Evolutionary conservation across 2,329 filamentous ascomycete species (phyloP).

Genomic region (Periconia sp.): DNA sequence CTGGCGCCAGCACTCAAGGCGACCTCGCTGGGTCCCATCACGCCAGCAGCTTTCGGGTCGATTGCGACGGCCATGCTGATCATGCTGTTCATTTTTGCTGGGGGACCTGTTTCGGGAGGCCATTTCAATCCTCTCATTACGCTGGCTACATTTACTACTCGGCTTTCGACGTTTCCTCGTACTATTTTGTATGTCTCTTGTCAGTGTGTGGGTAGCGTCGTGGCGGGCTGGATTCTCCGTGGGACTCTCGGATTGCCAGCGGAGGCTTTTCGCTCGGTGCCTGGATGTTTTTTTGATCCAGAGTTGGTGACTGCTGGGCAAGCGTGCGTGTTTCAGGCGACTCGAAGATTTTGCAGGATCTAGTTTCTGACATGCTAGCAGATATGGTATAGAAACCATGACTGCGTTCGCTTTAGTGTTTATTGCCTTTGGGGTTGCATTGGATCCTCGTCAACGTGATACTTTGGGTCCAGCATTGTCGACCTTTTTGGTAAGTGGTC

Average conservation of each 20-base stretch:
- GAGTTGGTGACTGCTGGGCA: slow-evolving; percentile 42
- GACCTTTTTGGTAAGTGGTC: slow-evolving; percentile 51
- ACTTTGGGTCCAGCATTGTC: slow-evolving; percentile 54
- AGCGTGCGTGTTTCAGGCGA: slow-evolving; percentile 23
- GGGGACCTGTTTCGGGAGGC: slow-evolving; percentile 51
- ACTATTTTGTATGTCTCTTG: slow-evolving; percentile 51
- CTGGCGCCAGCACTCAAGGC: slow-evolving; percentile 8
- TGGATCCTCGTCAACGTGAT: slow-evolving; percentile 55
- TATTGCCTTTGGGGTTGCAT: slow-evolving; percentile 55
- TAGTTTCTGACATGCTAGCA: slow-evolving; percentile 7
- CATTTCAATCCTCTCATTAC: slow-evolving; percentile 59
- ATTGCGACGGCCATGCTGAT: slow-evolving; percentile 47
- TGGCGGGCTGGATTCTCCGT: slow-evolving; percentile 49
- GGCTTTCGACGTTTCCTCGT: slow-evolving; percentile 53
- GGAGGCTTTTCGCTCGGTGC: slow-evolving; percentile 13
- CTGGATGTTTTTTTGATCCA: slow-evolving; percentile 30
- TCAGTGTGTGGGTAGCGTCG: slow-evolving; percentile 49
- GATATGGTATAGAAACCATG: slow-evolving; percentile 53
- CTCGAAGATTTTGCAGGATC: neutral
- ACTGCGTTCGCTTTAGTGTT: slow-evolving; percentile 51
- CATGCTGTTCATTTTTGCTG: slow-evolving; percentile 53
- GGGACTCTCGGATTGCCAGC: slow-evolving; percentile 23
- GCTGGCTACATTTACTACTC: slow-evolving; percentile 54
- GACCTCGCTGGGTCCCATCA: slow-evolving; percentile 32
- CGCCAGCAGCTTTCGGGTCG: slow-evolving; percentile 33